Conservation (phyloP, 2,329 filamentous ascomycete species). For the Alternaria alternata region DNA sequence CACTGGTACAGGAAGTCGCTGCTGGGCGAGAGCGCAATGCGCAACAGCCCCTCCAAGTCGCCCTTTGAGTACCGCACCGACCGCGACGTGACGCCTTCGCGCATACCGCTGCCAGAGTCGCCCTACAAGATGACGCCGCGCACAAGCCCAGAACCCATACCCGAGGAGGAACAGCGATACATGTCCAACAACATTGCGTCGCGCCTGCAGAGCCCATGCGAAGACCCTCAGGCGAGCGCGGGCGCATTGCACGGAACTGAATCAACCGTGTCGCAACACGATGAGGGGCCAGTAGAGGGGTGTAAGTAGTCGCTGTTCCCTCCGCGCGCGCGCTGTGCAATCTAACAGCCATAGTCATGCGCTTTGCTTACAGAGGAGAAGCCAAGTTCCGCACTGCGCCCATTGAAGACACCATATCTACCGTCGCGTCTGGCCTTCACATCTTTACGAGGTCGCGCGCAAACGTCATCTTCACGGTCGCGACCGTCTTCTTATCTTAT, state of each 20-base stretch:
- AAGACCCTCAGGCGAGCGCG: slow-evolving; percentile 30
- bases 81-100: slow-evolving; percentile 62
- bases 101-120: slow-evolving; percentile 68
- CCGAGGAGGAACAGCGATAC: slow-evolving; percentile 44
- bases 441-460: slow-evolving; percentile 73
- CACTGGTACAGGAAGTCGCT: slow-evolving; percentile 62
- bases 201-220: slow-evolving; percentile 44
- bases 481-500: slow-evolving; percentile 71
- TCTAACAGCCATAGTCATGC: slow-evolving; percentile 70
- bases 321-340: slow-evolving; percentile 11
- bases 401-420: slow-evolving; percentile 75
- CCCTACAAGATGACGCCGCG: slow-evolving; percentile 65
- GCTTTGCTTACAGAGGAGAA: slow-evolving; percentile 86
- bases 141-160: slow-evolving; percentile 58
- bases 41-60: slow-evolving; percentile 60
- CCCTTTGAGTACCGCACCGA: slow-evolving; percentile 67
- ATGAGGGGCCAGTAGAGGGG: slow-evolving; percentile 42
- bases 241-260: slow-evolving; percentile 35
- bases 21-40: slow-evolving; percentile 48
- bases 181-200: slow-evolving; percentile 45
- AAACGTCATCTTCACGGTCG: slow-evolving; percentile 68
- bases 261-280: slow-evolving; percentile 38
- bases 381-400: slow-evolving; percentile 87
- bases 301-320: slow-evolving; percentile 39
- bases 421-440: slow-evolving; percentile 67